A percentile compares a stretch with the other conserved stretches of the same genome.
These are phyloP conservation scores for Ganoderma leucocontextum DNA, from an alignment of 1,284 basidiomycete genomes.

Conservation along the genomic window DNA sequence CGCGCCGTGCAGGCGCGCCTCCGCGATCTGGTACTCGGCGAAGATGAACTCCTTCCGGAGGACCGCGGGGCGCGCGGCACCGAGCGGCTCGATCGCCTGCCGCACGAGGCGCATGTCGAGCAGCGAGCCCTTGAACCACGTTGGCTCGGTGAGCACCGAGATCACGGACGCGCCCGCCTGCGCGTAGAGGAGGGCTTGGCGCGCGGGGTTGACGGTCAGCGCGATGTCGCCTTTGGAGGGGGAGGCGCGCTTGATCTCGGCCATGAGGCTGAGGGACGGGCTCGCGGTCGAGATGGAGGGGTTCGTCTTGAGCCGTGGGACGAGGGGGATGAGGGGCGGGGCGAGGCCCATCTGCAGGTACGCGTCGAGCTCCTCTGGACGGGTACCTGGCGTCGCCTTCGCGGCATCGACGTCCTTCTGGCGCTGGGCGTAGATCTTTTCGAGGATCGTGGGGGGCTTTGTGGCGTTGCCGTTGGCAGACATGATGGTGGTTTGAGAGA, in stretches of 20 bases:
- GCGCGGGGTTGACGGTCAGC: constrained; percentile 74
- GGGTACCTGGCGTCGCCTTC: constrained; percentile 75
- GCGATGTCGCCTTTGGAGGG: constrained; percentile 93
- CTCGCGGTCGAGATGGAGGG: constrained; percentile 55
- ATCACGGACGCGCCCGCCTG: constrained; percentile 92
- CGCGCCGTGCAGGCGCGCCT: constrained; percentile 91
- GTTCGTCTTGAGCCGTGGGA: constrained; percentile 54
- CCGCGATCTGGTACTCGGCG: constrained; percentile 93
- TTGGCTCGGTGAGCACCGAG: constrained; percentile 96
- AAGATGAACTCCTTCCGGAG: constrained; percentile 98
- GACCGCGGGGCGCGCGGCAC: constrained; percentile 89
- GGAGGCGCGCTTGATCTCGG: constrained; percentile 96
- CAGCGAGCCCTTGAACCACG: constrained; percentile 96
- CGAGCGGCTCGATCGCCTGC: constrained; percentile 79
- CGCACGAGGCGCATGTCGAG: constrained; percentile 92
- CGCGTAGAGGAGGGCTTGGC: constrained; percentile 90
- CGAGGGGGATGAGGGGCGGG: constrained; percentile 79
- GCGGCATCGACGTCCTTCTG: constrained; percentile 62
- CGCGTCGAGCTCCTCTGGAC: constrained; percentile 69
- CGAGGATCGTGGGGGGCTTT: constrained; percentile 79
- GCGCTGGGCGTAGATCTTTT: constrained; percentile 72
- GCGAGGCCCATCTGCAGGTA: constrained; percentile 81
- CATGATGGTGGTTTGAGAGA: constrained; percentile 11
- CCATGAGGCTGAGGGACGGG: constrained; percentile 77
- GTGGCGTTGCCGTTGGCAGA: constrained; percentile 24